Percentiles rank a stretch among this genome's conserved stretches.
Conservation (phyloP, 192 early-diverging fungal species). For the Linnemannia elongata region DNA sequence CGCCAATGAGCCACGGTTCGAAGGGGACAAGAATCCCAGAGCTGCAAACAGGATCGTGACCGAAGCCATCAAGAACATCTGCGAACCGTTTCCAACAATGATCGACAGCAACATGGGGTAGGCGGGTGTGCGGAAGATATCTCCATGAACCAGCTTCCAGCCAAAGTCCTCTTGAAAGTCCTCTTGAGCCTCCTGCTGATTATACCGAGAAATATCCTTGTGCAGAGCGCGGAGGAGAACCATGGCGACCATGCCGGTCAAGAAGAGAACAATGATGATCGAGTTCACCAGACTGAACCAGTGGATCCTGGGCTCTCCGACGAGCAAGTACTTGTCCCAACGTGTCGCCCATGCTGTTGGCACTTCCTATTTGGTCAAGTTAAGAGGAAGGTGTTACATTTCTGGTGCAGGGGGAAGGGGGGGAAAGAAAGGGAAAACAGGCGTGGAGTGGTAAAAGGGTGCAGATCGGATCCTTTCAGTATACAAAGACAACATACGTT, state of each 20-base stretch:
- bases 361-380: slow-evolving; percentile 56
- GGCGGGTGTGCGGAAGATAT: slow-evolving; percentile 94
- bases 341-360: slow-evolving; percentile 85
- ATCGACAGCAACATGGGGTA: slow-evolving; percentile 83
- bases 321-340: slow-evolving; percentile 88
- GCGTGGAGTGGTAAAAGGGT: not conserved
- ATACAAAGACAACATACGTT: slow-evolving; percentile 38
- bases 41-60: slow-evolving; percentile 90
- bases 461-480: not conserved
- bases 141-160: slow-evolving; percentile 98
- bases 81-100: slow-evolving; percentile 87
- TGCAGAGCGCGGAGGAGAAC: slow-evolving; percentile 90
- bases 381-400: not conserved
- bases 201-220: slow-evolving; percentile 95
- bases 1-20: slow-evolving; percentile 91
- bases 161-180: slow-evolving; percentile 95
- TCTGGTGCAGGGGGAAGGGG: not conserved
- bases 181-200: slow-evolving; percentile 74
- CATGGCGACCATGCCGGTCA: slow-evolving; percentile 91
- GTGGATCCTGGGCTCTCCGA: slow-evolving; percentile 93
- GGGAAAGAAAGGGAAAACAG: not conserved
- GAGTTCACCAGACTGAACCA: slow-evolving; percentile 98
- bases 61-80: slow-evolving; percentile 81
- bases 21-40: slow-evolving; percentile 94
- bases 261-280: slow-evolving; percentile 92